These are phyloP conservation scores for Scenedesmus sp. DNA, from an alignment of 163 green algal species.

Conservation along the genomic window DNA sequence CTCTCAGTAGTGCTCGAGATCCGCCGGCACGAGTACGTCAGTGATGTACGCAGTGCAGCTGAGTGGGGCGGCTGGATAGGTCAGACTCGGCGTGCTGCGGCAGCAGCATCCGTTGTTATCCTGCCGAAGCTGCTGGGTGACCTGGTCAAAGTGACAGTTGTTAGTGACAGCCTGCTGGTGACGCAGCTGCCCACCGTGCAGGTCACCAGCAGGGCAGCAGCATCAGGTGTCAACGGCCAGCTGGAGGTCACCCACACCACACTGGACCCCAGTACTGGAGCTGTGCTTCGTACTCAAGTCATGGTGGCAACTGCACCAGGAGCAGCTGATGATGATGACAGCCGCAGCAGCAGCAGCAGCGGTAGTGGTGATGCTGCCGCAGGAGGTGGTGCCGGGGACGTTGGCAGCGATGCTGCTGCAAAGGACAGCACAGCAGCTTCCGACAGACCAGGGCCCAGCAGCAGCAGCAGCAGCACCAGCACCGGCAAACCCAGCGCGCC, in stretches of 20 bases:
- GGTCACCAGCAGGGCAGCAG: neutral
- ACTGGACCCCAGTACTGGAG: neutral
- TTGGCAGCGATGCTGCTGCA: neutral
- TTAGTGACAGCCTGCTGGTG: neutral
- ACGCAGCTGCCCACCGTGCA: neutral
- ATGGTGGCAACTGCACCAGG: neutral
- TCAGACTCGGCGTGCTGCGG: neutral
- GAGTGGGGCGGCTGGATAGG: neutral
- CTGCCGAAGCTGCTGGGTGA: neutral
- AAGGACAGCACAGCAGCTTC: neutral
- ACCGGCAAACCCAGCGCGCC: neutral
- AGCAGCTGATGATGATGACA: neutral
- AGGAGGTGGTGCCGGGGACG: neutral
- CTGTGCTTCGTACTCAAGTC: neutral
- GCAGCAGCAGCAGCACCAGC: constrained; percentile 13
- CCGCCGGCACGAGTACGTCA: constrained; percentile 8
- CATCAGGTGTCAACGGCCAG: neutral
- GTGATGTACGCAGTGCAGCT: neutral
- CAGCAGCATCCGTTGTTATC: neutral
- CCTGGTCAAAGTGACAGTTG: neutral
- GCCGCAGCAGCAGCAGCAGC: constrained; percentile 26
- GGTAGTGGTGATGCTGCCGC: neutral
- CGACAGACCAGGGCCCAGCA: neutral
- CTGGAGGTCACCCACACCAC: neutral
- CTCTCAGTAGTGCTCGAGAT: neutral